A percentile compares a stretch with the other conserved stretches of the same genome.
These are phyloP conservation scores for Aspergillus aculeatus DNA, from an alignment of 2,329 filamentous ascomycete genomes.

Conservation along the genomic window DNA sequence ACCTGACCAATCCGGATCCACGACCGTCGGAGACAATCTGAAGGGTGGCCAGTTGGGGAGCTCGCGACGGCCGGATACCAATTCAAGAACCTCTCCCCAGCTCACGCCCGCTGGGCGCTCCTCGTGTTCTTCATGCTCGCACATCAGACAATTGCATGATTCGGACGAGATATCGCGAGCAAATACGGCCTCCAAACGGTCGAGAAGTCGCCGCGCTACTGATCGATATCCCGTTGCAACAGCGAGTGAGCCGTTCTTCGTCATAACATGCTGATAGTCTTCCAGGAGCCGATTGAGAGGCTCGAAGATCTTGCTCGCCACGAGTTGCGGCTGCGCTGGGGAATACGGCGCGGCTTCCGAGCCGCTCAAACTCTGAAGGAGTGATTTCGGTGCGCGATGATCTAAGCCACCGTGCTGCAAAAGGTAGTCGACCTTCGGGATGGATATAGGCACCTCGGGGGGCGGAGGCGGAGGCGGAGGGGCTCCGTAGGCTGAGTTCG, in stretches of 20 bases:
- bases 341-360: constrained; percentile 57
- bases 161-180: constrained; percentile 85
- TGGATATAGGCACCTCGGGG: constrained; percentile 63
- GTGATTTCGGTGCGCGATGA: constrained; percentile 68
- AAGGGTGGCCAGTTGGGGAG: constrained; percentile 89
- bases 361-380: constrained; percentile 56
- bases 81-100: constrained; percentile 94
- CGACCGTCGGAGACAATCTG: constrained; percentile 61
- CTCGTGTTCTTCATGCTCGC: constrained; percentile 61
- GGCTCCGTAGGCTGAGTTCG: constrained; percentile 33
- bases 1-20: constrained; percentile 56
- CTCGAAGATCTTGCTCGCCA: constrained; percentile 73
- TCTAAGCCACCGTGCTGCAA: constrained; percentile 82
- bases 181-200: constrained; percentile 91
- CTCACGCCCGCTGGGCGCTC: constrained; percentile 66
- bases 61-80: constrained; percentile 83
- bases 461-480: constrained; percentile 75
- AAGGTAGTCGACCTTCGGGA: constrained; percentile 86
- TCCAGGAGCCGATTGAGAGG: constrained; percentile 81
- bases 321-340: constrained; percentile 62
- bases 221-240: constrained; percentile 95
- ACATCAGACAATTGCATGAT: constrained; percentile 84
- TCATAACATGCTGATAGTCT: constrained; percentile 78
- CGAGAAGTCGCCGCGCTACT: constrained; percentile 83
- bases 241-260: constrained; percentile 82